A percentile compares a stretch with the other conserved stretches of the same genome.
phyloP scores from a whole-genome alignment of 83 land plant species.

The Picea engelmannii region DNA sequence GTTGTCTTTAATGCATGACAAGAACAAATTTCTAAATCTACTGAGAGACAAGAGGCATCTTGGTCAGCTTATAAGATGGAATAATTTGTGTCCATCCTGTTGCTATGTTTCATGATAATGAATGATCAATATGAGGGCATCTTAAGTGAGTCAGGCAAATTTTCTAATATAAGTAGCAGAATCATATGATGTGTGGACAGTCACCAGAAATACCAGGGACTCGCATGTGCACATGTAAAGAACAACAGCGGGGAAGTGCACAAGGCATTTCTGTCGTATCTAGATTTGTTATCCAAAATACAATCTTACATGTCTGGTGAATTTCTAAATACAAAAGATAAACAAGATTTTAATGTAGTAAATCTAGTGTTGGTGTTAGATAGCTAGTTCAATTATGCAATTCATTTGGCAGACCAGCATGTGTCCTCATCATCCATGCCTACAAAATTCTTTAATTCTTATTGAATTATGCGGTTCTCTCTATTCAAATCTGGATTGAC shows the following conservation, averaged over 20 bases:
- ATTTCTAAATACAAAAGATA: not conserved
- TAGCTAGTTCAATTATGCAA: not conserved
- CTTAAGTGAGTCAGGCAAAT: too few relatives aligned
- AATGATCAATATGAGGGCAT: too few relatives aligned
- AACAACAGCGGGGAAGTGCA: not conserved
- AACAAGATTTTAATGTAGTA: not conserved
- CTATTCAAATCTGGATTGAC: too few relatives aligned
- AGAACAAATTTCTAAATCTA: not conserved
- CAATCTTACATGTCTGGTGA: not conserved
- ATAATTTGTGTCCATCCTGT: too few relatives aligned
- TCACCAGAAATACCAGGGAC: not conserved
- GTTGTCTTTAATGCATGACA: not conserved
- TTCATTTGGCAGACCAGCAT: not conserved
- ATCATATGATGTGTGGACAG: not conserved
- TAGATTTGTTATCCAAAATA: not conserved
- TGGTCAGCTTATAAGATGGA: not conserved
- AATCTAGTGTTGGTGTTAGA: not conserved
- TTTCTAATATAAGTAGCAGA: too few relatives aligned
- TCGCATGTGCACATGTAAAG: not conserved
- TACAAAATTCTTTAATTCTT: not conserved
- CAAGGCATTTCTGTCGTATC: not conserved
- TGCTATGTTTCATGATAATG: too few relatives aligned
- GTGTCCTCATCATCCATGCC: not conserved
- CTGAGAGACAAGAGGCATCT: not conserved
- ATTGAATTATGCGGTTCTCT: too few relatives aligned